phyloP scores from a whole-genome alignment of 345 rosid species.

The Ceriops tagal region DNA sequence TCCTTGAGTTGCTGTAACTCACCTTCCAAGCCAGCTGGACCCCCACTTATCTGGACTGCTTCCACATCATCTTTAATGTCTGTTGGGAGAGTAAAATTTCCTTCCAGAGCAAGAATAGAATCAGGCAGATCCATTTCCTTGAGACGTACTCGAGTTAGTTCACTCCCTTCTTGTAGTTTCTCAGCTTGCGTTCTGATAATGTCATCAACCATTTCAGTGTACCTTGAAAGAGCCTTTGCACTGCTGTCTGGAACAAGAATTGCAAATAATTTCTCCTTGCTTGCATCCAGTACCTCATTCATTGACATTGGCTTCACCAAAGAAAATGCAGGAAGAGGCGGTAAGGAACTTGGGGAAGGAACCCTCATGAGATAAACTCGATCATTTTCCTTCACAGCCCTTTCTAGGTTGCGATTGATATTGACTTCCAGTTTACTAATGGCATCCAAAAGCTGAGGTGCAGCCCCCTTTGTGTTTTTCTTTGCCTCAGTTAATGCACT shows the following conservation, averaged over 20 bases:
- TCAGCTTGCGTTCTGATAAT: conserved; percentile 91
- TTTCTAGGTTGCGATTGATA: conserved; percentile 71
- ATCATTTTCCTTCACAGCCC: conserved; percentile 96
- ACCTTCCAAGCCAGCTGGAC: conserved; percentile 87
- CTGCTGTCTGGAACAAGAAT: conserved; percentile 95
- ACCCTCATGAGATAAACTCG: conserved; percentile 98
- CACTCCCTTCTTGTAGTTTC: conserved; percentile 95
- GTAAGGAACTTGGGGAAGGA: conserved; percentile 75
- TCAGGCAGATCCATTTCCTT: conserved; percentile 99
- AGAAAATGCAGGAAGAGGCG: conserved; percentile 78
- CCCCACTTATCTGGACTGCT: conserved; percentile 91
- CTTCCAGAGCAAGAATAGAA: conserved; percentile 89
- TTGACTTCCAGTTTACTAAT: conserved; percentile 69
- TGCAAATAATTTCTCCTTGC: conserved; percentile 93
- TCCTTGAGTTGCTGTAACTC: conserved; percentile 92
- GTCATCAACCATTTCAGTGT: conserved; percentile 97
- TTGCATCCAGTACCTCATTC: conserved; percentile 86
- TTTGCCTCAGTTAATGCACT: conserved; percentile 70
- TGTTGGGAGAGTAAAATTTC: conserved; percentile 55
- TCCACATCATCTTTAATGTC: conserved; percentile 93
- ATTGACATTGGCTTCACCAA: conserved; percentile 90
- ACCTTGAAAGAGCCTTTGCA: conserved; percentile 96
- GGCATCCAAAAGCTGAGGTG: conserved; percentile 83
- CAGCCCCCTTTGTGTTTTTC: conserved; percentile 78
- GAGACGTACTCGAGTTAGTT: conserved; percentile 86